Base-by-base conservation (phyloP, 768 basidiomycete genomes). In the Lepiota brunneoincarnata region DNA sequence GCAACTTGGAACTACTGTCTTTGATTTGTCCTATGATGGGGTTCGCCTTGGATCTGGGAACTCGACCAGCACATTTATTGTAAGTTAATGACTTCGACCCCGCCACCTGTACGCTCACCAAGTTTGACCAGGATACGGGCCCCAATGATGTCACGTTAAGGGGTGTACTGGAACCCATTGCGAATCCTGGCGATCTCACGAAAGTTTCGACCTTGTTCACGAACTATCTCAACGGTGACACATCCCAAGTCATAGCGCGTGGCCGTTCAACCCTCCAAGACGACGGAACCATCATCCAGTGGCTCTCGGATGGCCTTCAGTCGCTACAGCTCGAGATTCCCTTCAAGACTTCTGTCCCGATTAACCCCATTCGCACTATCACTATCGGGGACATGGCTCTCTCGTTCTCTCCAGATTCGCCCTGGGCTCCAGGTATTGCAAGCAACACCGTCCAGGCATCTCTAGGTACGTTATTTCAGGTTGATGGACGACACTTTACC, bases 341-440 rank as follows among this genome's bases (percentile, higher is more conserved):
- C 2, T 86, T 89, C 68, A 76, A 78, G 38, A 64, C 74, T 9
- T 61, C 58, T 28, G 63, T 61, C 1, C 73, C 80, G 3, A 85
- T 89, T 52, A 72, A 80, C 60, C 84, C 87, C 14, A 89, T 89
- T 61, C 75, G 72, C 46, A 69, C 73, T n/a, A 88, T 90, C 58
- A 67, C 71, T 11, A 88, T 90, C 36, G 84, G 81, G 6, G 72
- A 76, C 56, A 63, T 91, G 50, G 77, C 71, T 9, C 76, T 91
- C 15, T 65, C 64, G 1, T 91, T 89, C 67, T 75, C 78, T 7
- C 67, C 74, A 49, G 65, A 72, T 7, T 68, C 69, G 2, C 77
- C 85, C 23, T 89, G 84, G 82, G 67, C 72, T 15, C 87, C 87
- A 1, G 64, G 66, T n/a, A 71, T 79, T 4, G 71, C 77, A 53